phyloP scores from a whole-genome alignment of 306 rosid species.

The Sesbania bispinosa region DNA sequence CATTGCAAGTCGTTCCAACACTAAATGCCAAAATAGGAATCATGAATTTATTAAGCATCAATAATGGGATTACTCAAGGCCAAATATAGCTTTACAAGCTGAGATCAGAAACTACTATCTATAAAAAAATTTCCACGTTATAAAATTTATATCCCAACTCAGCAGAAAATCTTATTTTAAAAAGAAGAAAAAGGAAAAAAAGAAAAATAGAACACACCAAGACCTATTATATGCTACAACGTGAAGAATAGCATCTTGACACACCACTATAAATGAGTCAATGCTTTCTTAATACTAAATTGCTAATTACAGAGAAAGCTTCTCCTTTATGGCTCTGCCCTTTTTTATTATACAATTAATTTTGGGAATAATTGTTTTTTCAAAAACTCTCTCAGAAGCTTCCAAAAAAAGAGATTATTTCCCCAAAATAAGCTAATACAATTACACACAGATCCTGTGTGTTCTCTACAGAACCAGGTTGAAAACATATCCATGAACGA shows the following conservation, averaged over 20 bases:
- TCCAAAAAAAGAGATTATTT: background rate
- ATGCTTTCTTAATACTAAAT: background rate
- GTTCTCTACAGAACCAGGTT: background rate
- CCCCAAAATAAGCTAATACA: background rate
- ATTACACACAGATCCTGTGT: background rate
- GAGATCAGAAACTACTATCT: background rate
- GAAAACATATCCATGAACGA: slow-evolving; percentile 14
- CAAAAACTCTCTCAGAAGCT: background rate
- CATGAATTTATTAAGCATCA: background rate
- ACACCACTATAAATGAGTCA: background rate
- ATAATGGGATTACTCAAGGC: background rate
- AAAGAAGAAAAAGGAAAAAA: background rate
- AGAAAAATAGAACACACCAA: background rate
- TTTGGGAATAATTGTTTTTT: too few species aligned
- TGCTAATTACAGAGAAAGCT: background rate
- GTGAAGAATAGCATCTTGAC: background rate
- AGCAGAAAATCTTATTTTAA: background rate
- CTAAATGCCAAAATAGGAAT: background rate
- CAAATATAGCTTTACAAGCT: background rate
- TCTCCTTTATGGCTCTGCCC: background rate
- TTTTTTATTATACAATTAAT: background rate
- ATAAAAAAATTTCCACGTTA: background rate
- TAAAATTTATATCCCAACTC: background rate
- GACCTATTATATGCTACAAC: background rate
- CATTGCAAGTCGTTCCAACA: background rate